Base-by-base conservation (phyloP, 139 green algal species). In the Haematococcus sp. region DNA sequence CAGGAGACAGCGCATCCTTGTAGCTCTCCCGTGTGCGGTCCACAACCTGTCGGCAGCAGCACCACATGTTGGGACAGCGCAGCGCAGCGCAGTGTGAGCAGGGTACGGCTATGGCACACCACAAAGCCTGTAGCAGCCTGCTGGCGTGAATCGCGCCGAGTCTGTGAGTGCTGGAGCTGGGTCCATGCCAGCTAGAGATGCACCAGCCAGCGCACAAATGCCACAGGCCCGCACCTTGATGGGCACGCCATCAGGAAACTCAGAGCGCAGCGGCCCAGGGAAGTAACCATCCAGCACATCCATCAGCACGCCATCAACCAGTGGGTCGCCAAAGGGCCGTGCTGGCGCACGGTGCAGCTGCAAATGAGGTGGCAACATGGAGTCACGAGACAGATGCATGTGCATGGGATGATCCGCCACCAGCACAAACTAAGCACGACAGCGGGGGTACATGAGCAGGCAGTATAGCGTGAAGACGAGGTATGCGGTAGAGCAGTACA, bases 181-280 rank as follows among this genome's bases (percentile, higher is more conserved):
- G n/a, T n/a, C 40, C 7, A 49, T 49, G 7, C 40, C 40, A 11
- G 11, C 7, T 11, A 49, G 11, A 19, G 7, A 49, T 49, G 40
- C 40, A 49, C 40, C 40, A 49, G 40, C 40, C 40, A 49, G 40
- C 40, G 7, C 40, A 49, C 11, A 27, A 60, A 60, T 9, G 11
- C 44, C 44, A 54, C 52, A 60, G 4, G 9, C 52, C 13, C 52
- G 20, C 35, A 73, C 71, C 75, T 82, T 77, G n/a, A 90, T 80
- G 22, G 80, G 80, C 28, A 87, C 75, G 0, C 85, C 85, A 31
- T 90, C 83, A 15, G 85, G 85, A 30, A 85, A 88, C 13, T 82
- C 80, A 19, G 59, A 51, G 40, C 77, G 68, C 44, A 77, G 51
- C 27, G 68, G 52, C 16, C 59, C 52, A 15, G 78, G 69, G 22